These are phyloP conservation scores for Blastobotrys mokoenaii DNA, from an alignment of 805 yeast genomes.

Conservation along the genomic window DNA sequence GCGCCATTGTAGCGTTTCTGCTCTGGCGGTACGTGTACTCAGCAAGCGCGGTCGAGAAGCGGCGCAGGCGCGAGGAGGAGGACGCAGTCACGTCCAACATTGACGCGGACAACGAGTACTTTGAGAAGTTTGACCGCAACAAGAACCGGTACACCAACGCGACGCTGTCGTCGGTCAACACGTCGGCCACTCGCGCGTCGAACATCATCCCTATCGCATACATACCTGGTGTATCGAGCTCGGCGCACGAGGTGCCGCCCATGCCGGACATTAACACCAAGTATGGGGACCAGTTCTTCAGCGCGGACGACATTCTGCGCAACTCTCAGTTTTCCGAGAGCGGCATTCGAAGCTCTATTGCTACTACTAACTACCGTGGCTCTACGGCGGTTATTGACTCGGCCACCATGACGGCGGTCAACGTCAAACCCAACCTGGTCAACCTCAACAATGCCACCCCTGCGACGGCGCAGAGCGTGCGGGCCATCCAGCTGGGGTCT, in stretches of 20 bases:
- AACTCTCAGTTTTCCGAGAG: constrained; percentile 16
- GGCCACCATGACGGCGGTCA: constrained; percentile 53
- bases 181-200: constrained; percentile 70
- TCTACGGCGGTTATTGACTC: constrained; percentile 38
- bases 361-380: constrained; percentile 33
- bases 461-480: constrained; percentile 33
- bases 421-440: constrained; percentile 68
- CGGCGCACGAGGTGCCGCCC: constrained; percentile 20
- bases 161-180: constrained; percentile 32
- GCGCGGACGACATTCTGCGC: constrained; percentile 21
- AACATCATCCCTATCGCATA: constrained; percentile 88
- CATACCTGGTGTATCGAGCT: constrained; percentile 73
- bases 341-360: constrained; percentile 29
- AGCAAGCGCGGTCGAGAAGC: constrained; percentile 20
- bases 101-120: constrained; percentile 11
- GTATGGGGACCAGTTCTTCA: constrained; percentile 16
- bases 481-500: constrained; percentile 5
- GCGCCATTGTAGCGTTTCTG: constrained; percentile 31
- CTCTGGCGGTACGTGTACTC: constrained; percentile 35
- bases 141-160: constrained; percentile 15
- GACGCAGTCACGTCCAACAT: constrained; percentile 8
- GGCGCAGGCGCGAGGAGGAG: constrained; percentile 26
- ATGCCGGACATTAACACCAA: constrained; percentile 12
- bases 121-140: constrained; percentile 7
- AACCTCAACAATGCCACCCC: constrained; percentile 28